phyloP scores from a whole-genome alignment of 768 basidiomycete species.

The Psilocybe subaeruginosa region DNA sequence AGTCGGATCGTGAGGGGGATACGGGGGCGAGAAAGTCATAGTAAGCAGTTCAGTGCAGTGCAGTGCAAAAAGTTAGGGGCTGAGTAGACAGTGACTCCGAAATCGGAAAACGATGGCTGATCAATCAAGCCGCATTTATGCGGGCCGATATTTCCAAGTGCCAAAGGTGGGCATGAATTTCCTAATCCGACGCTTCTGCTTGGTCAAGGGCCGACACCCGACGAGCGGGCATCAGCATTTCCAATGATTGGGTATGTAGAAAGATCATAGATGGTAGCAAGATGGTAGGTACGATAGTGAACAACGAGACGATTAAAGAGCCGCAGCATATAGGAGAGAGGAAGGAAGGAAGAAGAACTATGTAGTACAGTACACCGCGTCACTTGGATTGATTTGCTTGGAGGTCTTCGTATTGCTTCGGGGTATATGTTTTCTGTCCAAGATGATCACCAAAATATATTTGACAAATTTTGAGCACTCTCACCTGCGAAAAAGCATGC shows the following conservation, averaged over 20 bases:
- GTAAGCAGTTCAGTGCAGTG: too few species aligned
- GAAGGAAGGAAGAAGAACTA: not conserved
- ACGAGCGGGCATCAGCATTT: not conserved
- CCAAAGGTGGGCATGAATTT: not conserved
- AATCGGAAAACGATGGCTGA: not conserved
- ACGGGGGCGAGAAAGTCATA: conserved; percentile 43
- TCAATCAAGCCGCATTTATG: not conserved
- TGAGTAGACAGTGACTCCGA: not conserved
- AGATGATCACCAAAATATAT: not conserved
- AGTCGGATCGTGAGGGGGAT: conserved; percentile 74
- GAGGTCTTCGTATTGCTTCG: conserved; percentile 26
- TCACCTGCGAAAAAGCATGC: conserved; percentile 89
- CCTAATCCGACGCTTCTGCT: not conserved
- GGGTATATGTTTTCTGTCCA: conserved; percentile 22
- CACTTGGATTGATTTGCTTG: conserved; percentile 11
- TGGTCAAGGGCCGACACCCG: not conserved
- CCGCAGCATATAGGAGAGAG: not conserved
- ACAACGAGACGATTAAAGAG: not conserved
- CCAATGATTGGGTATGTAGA: not conserved
- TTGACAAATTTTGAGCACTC: not conserved
- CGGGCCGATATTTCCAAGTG: not conserved
- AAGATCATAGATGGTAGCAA: not conserved
- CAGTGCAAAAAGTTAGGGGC: not conserved
- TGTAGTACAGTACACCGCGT: not conserved
- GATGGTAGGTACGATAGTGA: not conserved